A percentile compares a stretch with the other conserved stretches of the same genome.
Evolutionary conservation across 371 early-diverging fungal genomes (phyloP).

Genomic region (Rhizopus microsporus): DNA sequence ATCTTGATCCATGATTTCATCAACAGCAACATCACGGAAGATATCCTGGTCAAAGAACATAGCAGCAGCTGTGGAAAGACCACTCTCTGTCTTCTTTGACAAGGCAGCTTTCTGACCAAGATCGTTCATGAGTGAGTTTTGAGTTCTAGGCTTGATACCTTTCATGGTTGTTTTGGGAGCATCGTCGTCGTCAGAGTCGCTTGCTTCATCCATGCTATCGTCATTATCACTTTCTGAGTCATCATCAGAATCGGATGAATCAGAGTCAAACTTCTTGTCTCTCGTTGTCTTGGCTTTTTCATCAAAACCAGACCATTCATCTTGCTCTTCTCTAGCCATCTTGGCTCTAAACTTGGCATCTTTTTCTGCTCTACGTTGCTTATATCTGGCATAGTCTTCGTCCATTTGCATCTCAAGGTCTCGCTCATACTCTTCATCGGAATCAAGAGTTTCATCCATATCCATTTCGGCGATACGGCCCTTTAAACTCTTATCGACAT

Average conservation of each 20-base stretch:
- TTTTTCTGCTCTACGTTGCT: slow-evolving; percentile 68
- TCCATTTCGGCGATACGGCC: slow-evolving; percentile 41
- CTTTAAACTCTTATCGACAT: slow-evolving; percentile 31
- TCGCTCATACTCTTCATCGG: slow-evolving; percentile 46
- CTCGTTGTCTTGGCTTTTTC: slow-evolving; percentile 48
- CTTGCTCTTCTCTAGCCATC: slow-evolving; percentile 61
- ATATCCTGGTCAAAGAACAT: slow-evolving; percentile 94
- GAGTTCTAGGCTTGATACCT: slow-evolving; percentile 31
- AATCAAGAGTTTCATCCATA: slow-evolving; percentile 41
- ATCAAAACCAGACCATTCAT: slow-evolving; percentile 74
- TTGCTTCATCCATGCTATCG: slow-evolving; percentile 21
- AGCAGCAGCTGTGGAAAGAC: slow-evolving; percentile 78
- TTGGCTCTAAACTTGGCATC: slow-evolving; percentile 80
- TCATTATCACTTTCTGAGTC: slow-evolving; percentile 37
- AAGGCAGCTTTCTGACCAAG: slow-evolving; percentile 64
- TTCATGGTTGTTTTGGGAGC: slow-evolving; percentile 26
- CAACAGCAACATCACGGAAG: slow-evolving; percentile 69
- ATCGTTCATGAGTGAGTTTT: slow-evolving; percentile 59
- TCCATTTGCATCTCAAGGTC: slow-evolving; percentile 79
- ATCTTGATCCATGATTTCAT: slow-evolving; percentile 63
- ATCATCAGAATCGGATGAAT: slow-evolving; percentile 37
- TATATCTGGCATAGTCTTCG: slow-evolving; percentile 69
- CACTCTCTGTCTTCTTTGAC: slow-evolving; percentile 49
- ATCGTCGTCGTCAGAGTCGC: slow-evolving; percentile 46
- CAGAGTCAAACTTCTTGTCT: slow-evolving; percentile 30